Evolutionary conservation across 2,329 filamentous ascomycete genomes (phyloP).

Genomic region (Dactylonectria estremocensis): DNA sequence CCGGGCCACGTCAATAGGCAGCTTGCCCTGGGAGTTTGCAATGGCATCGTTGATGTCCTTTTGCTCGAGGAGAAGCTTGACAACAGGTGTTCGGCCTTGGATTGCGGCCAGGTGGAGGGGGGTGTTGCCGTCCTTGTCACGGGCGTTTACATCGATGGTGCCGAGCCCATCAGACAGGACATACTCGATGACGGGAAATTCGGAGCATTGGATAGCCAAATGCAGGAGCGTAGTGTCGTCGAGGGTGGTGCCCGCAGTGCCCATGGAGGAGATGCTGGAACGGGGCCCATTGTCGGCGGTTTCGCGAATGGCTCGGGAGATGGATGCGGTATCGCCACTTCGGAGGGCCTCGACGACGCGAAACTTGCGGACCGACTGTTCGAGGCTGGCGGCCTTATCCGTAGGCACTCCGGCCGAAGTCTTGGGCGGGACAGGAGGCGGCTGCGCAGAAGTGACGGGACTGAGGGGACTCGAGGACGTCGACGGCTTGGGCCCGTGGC

Average conservation of each 20-base stretch:
- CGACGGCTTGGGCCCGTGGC: slow-evolving; percentile 65
- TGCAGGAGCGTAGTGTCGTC: slow-evolving; percentile 94
- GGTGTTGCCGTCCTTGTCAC: slow-evolving; percentile 95
- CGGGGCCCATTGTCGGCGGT: slow-evolving; percentile 67
- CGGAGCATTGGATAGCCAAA: slow-evolving; percentile 95
- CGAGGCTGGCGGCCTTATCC: slow-evolving; percentile 74
- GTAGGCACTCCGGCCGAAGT: slow-evolving; percentile 50
- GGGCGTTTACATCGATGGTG: slow-evolving; percentile 86
- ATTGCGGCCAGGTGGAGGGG: slow-evolving; percentile 89
- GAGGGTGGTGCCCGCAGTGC: slow-evolving; percentile 62
- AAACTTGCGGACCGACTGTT: slow-evolving; percentile 96
- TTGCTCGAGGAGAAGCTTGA: slow-evolving; percentile 87
- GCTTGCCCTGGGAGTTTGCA: slow-evolving; percentile 86
- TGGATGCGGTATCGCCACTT: slow-evolving; percentile 90
- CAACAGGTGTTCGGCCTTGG: slow-evolving; percentile 84
- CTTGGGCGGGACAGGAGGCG: slow-evolving; percentile 40
- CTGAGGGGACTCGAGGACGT: slow-evolving; percentile 58
- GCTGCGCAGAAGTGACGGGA: slow-evolving; percentile 57
- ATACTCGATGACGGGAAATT: slow-evolving; percentile 92
- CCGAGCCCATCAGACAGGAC: slow-evolving; percentile 83
- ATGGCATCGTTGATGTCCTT: slow-evolving; percentile 90
- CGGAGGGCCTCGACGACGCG: slow-evolving; percentile 93
- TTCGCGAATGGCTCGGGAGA: slow-evolving; percentile 87
- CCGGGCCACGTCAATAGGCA: slow-evolving; percentile 89
- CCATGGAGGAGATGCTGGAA: slow-evolving; percentile 70